Evolutionary conservation across 2,329 filamentous ascomycete genomes (phyloP).

Genomic region (Metarhizium humberi): DNA sequence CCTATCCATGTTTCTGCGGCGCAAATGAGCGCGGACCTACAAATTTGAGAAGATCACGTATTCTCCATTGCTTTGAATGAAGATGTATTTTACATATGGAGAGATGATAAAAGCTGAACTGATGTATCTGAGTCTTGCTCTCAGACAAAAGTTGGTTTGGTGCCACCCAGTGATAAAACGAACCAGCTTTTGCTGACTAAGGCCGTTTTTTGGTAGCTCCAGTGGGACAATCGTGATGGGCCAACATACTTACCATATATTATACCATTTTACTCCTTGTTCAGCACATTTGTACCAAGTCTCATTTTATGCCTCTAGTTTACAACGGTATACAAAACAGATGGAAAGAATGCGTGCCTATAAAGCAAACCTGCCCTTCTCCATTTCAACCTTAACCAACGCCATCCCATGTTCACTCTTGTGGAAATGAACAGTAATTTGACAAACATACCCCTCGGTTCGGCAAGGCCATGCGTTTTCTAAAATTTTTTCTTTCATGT

Average conservation of each 20-base stretch:
- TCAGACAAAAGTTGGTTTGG: not conserved
- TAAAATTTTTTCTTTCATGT: not conserved
- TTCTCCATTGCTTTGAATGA: not conserved
- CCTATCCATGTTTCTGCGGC: slow-evolving; percentile 11
- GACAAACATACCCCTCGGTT: not conserved
- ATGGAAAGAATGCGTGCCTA: not conserved
- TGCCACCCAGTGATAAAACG: not conserved
- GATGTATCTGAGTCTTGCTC: not conserved
- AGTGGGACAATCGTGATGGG: not conserved
- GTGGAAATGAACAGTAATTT: too few relatives aligned
- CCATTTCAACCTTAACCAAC: not conserved
- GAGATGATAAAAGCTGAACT: not conserved
- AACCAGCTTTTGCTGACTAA: not conserved
- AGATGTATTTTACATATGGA: not conserved
- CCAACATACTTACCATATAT: not conserved
- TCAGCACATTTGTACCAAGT: not conserved
- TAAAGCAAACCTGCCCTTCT: not conserved
- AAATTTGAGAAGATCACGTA: not conserved
- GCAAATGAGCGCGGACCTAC: not conserved
- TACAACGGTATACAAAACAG: slow-evolving; percentile 1
- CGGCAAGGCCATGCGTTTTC: not conserved
- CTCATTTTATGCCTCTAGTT: not conserved
- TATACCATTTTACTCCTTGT: too few relatives aligned
- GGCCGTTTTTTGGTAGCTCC: not conserved
- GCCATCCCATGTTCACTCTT: not conserved